These are phyloP conservation scores for Mucor indicus DNA, from an alignment of 371 early-diverging fungal species.

Conservation along the genomic window DNA sequence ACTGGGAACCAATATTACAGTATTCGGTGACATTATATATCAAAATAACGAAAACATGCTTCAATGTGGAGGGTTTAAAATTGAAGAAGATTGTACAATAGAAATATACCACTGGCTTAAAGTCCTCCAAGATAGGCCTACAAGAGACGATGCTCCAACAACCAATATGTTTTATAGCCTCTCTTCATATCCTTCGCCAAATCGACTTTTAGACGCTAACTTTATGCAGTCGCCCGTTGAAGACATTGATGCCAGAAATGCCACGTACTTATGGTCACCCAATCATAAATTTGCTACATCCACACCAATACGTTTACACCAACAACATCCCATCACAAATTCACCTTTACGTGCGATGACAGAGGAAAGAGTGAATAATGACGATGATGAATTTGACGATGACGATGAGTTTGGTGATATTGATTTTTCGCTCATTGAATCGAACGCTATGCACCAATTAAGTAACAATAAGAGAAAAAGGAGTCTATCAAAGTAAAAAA, in stretches of 20 bases:
- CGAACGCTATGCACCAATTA: not conserved
- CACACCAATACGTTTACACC: conserved; percentile 10
- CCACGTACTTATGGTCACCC: conserved; percentile 15
- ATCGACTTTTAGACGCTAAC: not conserved
- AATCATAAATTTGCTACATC: conserved; percentile 15
- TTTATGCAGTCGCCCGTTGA: conserved; percentile 10
- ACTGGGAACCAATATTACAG: not conserved
- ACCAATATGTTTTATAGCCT: conserved; percentile 14
- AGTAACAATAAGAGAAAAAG: conserved; percentile 1
- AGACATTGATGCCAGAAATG: not conserved
- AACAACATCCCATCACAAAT: not conserved
- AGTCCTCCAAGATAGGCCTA: conserved; percentile 7
- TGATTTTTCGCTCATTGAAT: conserved; percentile 1
- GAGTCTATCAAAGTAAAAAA: not conserved
- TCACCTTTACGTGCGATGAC: not conserved
- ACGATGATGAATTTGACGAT: not conserved
- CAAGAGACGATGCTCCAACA: not conserved
- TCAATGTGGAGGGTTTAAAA: conserved; percentile 8
- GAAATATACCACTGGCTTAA: conserved; percentile 13
- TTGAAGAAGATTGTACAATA: conserved; percentile 1
- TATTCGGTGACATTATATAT: conserved; percentile 3
- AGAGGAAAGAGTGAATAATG: not conserved
- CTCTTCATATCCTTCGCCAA: conserved; percentile 16
- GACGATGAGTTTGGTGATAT: conserved; percentile 14
- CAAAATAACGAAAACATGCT: conserved; percentile 4